Conservation (phyloP, 2,329 filamentous ascomycete genomes). For the Dactylellina leptospora region DNA sequence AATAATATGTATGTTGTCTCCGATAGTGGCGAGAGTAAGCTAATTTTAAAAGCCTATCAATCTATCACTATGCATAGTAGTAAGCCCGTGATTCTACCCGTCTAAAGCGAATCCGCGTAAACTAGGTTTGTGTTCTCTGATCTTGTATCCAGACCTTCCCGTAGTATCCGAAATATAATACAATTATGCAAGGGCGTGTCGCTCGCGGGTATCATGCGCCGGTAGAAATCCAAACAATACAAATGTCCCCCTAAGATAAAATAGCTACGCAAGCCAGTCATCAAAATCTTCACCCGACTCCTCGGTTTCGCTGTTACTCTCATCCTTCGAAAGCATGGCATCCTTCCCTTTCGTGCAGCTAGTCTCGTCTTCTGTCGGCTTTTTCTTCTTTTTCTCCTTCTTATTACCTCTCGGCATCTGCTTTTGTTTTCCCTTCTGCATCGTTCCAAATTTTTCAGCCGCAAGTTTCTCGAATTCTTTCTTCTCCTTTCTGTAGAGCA, state of each 20-base stretch:
- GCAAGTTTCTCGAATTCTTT: slow-evolving; percentile 74
- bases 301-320: slow-evolving; percentile 5
- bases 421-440: slow-evolving; percentile 46
- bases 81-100: too few species aligned
- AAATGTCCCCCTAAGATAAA: not conserved
- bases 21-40: too few species aligned
- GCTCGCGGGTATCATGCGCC: slow-evolving; percentile 32
- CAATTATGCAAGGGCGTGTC: slow-evolving; percentile 24
- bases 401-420: slow-evolving; percentile 47
- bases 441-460: slow-evolving; percentile 59
- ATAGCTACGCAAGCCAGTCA: slow-evolving; percentile 39
- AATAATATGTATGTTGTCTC: too few species aligned
- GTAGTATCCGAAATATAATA: not conserved
- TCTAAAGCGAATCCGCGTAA: too few species aligned
- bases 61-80: too few species aligned
- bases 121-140: not conserved
- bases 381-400: slow-evolving; percentile 52
- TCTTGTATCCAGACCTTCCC: not conserved
- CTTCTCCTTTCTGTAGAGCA: slow-evolving; percentile 85
- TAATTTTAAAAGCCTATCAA: too few species aligned
- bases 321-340: slow-evolving; percentile 38
- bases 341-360: slow-evolving; percentile 32
- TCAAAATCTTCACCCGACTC: slow-evolving; percentile 40
- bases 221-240: slow-evolving; percentile 5
- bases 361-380: slow-evolving; percentile 12